Conservation (phyloP, 345 rosid genomes). For the Linum tenue region DNA sequence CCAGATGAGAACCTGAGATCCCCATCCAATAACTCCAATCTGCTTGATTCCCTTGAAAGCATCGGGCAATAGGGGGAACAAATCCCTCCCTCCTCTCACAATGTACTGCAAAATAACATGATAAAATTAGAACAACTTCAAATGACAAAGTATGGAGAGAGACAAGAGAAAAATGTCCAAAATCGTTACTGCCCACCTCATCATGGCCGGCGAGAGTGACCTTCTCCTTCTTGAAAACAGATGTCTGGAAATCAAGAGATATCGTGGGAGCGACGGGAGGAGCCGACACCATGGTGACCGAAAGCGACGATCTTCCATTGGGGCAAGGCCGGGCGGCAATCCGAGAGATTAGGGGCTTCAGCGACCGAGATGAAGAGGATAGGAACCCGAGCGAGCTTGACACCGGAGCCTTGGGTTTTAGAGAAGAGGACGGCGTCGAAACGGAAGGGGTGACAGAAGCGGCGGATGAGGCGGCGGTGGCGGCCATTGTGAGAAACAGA, state of each 20-base stretch:
- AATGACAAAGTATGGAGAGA: neutral
- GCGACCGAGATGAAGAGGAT: neutral
- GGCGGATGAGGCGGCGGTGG: neutral
- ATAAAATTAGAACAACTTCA: neutral
- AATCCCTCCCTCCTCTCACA: constrained; percentile 93
- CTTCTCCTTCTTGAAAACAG: constrained; percentile 11
- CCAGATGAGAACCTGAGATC: constrained; percentile 53
- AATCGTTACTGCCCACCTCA: neutral
- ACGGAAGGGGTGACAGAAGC: neutral
- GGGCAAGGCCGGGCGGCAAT: too few species aligned
- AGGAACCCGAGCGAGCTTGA: neutral
- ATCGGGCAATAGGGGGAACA: constrained; percentile 70
- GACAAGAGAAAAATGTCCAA: neutral
- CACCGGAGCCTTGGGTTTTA: neutral
- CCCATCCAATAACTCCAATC: constrained; percentile 95
- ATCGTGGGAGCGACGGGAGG: constrained; percentile 1
- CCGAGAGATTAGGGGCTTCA: neutral
- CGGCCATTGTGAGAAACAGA: neutral
- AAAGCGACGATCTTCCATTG: neutral
- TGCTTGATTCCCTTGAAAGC: constrained; percentile 87
- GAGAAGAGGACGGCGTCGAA: neutral
- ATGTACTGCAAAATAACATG: constrained; percentile 39
- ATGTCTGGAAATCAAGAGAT: constrained; percentile 10
- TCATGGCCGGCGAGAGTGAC: constrained; percentile 11
- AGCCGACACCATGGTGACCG: neutral